phyloP scores from a whole-genome alignment of 1,139 yeast species.

The Pichia sp. region DNA sequence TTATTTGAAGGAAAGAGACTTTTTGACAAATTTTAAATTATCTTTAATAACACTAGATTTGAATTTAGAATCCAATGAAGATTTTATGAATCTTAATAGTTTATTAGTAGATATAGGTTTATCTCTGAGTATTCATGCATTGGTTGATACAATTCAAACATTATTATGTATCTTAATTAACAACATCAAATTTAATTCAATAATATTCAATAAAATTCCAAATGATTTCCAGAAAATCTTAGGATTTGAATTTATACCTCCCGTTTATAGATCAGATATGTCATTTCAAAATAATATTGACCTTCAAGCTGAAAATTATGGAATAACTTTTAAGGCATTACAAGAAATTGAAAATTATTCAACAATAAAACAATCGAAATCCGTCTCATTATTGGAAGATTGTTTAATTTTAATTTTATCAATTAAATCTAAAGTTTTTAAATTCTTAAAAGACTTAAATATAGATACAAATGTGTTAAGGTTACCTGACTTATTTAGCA shows the following conservation, averaged over 20 bases:
- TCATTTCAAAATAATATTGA: constrained; percentile 26
- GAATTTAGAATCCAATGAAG: constrained; percentile 16
- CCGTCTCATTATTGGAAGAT: constrained; percentile 21
- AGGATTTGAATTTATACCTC: constrained; percentile 31
- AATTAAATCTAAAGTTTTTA: constrained; percentile 19
- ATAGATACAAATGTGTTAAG: constrained; percentile 20
- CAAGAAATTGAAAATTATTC: constrained; percentile 14
- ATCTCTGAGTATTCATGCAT: constrained; percentile 23
- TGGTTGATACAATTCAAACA: constrained; percentile 24
- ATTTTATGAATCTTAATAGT: constrained; percentile 19
- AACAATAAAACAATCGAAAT: no score
- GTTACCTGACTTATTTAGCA: no score
- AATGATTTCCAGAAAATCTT: constrained; percentile 14
- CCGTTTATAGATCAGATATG: constrained; percentile 33
- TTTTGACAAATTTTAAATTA: constrained; percentile 29
- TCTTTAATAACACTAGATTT: constrained; percentile 20
- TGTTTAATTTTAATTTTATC: constrained; percentile 20
- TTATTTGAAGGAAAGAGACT: constrained; percentile 26
- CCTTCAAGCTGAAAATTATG: constrained; percentile 12
- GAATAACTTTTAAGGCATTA: constrained; percentile 19
- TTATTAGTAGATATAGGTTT: constrained; percentile 26
- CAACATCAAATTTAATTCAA: constrained; percentile 16
- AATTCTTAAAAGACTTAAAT: constrained; percentile 16
- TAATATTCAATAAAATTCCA: constrained; percentile 14
- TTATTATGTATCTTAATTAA: constrained; percentile 21